Conservation (phyloP, 2,329 filamentous ascomycete genomes). For the Calonectria hawksworthii region DNA sequence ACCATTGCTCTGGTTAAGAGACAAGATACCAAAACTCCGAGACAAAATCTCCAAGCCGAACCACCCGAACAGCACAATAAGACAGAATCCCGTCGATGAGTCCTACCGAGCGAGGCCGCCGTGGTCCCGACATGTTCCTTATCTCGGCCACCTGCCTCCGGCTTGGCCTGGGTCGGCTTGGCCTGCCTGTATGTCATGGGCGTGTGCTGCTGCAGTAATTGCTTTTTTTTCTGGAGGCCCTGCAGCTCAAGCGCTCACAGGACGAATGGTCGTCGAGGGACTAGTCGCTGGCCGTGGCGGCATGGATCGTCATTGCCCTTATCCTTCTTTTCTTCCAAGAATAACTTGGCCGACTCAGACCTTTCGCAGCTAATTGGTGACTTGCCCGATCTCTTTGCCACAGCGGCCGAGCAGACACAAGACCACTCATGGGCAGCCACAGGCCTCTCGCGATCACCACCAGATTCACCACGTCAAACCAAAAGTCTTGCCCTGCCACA, state of each 20-base stretch:
- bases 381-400: background rate
- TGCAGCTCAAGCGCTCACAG: constrained; percentile 15
- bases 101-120: constrained; percentile 3
- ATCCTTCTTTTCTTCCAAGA: constrained; percentile 23
- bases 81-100: background rate
- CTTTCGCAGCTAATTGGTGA: background rate
- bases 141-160: constrained; percentile 13
- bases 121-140: constrained; percentile 13
- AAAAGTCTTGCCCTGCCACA: background rate
- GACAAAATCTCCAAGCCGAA: constrained; percentile 10
- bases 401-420: background rate
- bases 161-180: constrained; percentile 10
- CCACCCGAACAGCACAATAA: background rate
- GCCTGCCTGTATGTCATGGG: constrained; percentile 4
- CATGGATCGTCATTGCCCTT: constrained; percentile 19
- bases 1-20: background rate
- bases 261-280: constrained; percentile 9
- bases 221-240: constrained; percentile 17
- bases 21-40: constrained; percentile 8
- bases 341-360: constrained; percentile 15
- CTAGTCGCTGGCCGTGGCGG: background rate
- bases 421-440: constrained; percentile 6
- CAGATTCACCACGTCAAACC: background rate
- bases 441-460: background rate
- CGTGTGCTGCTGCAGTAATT: constrained; percentile 17